These are phyloP conservation scores for Globisporangium spiculum DNA, from an alignment of 352 stramenopile genomes.

Conservation along the genomic window DNA sequence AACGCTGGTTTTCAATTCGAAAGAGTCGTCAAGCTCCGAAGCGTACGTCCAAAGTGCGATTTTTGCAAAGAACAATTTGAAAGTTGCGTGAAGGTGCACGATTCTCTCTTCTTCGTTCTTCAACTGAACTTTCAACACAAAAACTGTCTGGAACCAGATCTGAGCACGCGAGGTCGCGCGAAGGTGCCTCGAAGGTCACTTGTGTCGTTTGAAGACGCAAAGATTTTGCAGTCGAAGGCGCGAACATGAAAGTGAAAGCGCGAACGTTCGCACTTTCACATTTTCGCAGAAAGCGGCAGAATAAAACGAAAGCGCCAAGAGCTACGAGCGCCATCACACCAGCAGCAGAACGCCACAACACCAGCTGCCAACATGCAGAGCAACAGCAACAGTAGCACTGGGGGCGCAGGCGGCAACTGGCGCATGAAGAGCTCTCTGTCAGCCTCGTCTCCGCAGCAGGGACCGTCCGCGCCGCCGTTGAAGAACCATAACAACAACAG, in stretches of 20 bases:
- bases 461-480: constrained; percentile 6
- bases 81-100: background rate
- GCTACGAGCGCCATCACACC: background rate
- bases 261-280: background rate
- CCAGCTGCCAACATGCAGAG: constrained; percentile 5
- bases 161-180: background rate
- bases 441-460: background rate
- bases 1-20: no score
- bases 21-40: no score
- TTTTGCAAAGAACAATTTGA: background rate
- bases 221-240: constrained; percentile 4
- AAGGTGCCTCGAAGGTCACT: constrained; percentile 4
- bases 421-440: constrained; percentile 8
- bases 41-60: background rate
- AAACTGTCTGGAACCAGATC: constrained; percentile 2
- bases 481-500: constrained; percentile 14
- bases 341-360: no score
- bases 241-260: constrained; percentile 1
- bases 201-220: constrained; percentile 13
- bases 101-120: background rate
- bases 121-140: background rate
- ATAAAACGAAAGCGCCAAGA: background rate
- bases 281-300: constrained; percentile 4
- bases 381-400: constrained; percentile 5
- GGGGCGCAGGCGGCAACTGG: constrained; percentile 5